phyloP scores from a whole-genome alignment of 2,329 filamentous ascomycete species.

The Alternaria angustiovoidea region DNA sequence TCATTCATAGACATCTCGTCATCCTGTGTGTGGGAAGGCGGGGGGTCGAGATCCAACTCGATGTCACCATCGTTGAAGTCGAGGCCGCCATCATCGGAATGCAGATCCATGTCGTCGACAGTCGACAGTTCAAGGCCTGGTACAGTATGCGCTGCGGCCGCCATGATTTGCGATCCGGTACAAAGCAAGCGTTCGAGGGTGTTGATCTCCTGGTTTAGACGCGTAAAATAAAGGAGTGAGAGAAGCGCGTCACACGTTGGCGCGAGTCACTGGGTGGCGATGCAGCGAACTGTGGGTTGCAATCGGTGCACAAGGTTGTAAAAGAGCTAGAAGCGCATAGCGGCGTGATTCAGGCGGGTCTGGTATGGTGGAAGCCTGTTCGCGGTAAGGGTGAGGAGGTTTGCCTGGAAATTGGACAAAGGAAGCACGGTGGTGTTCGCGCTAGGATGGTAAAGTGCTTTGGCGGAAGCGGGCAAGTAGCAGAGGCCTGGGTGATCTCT shows the following conservation, averaged over 20 bases:
- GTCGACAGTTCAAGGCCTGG: conserved; percentile 44
- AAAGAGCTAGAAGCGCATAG: conserved; percentile 20
- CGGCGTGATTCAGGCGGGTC: neutral
- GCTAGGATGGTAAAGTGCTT: conserved; percentile 20
- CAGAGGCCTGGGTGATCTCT: neutral
- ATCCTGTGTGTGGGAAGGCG: conserved; percentile 27
- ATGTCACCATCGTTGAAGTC: conserved; percentile 65
- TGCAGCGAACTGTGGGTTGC: conserved; percentile 12
- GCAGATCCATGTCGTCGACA: conserved; percentile 64
- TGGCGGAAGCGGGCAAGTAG: conserved; percentile 15
- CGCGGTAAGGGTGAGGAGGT: conserved; percentile 14
- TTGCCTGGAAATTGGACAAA: conserved; percentile 23
- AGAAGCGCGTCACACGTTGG: conserved; percentile 28
- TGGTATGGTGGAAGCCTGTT: conserved; percentile 3
- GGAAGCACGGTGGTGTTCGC: conserved; percentile 17
- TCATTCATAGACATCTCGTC: conserved; percentile 68
- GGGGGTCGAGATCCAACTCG: conserved; percentile 62
- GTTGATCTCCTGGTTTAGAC: conserved; percentile 6
- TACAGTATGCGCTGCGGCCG: conserved; percentile 30
- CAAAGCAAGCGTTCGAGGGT: conserved; percentile 6
- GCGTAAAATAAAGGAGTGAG: conserved; percentile 18
- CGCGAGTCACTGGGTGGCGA: conserved; percentile 20
- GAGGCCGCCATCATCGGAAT: conserved; percentile 54
- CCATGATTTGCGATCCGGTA: conserved; percentile 25
- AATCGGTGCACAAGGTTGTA: neutral